Conservation (phyloP, 1,139 yeast genomes). For the Torulaspora globosa region DNA sequence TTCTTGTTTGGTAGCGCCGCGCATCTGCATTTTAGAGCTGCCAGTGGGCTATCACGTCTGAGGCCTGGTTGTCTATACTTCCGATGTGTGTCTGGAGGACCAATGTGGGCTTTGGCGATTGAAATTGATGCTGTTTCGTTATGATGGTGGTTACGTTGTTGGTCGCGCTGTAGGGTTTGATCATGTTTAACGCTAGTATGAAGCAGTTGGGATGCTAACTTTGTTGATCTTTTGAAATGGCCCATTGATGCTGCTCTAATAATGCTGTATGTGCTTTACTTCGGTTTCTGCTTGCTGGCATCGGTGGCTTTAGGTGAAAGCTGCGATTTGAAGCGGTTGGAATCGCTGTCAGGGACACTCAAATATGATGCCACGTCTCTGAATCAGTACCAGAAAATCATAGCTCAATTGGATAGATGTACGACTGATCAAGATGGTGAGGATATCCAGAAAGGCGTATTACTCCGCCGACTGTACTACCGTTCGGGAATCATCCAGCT, state of each 20-base stretch:
- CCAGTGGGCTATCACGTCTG: too few species aligned
- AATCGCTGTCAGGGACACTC: slow-evolving; percentile 7
- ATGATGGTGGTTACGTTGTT: not conserved
- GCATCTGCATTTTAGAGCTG: not conserved
- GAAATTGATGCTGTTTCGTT: too few species aligned
- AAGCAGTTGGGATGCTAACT: too few species aligned
- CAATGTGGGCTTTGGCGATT: not conserved
- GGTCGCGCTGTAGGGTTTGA: not conserved
- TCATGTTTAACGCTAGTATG: not conserved
- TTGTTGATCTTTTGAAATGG: not conserved
- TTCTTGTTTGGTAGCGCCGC: slow-evolving; percentile 2
- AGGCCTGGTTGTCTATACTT: too few species aligned
- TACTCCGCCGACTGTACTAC: slow-evolving; percentile 24
- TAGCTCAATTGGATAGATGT: slow-evolving; percentile 16
- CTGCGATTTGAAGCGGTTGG: slow-evolving; percentile 10
- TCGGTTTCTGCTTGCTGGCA: not conserved
- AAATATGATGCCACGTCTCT: slow-evolving; percentile 13
- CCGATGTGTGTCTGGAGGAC: too few species aligned
- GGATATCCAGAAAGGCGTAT: slow-evolving; percentile 3
- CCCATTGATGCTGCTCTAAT: not conserved
- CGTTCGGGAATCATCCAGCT: slow-evolving; percentile 31
- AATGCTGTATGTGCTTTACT: not conserved
- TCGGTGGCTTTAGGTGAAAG: slow-evolving; percentile 1
- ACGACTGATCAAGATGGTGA: slow-evolving; percentile 4
- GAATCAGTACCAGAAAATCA: slow-evolving; percentile 11